Base-by-base conservation (phyloP, 2,329 filamentous ascomycete genomes). In the Fusarium concolor region DNA sequence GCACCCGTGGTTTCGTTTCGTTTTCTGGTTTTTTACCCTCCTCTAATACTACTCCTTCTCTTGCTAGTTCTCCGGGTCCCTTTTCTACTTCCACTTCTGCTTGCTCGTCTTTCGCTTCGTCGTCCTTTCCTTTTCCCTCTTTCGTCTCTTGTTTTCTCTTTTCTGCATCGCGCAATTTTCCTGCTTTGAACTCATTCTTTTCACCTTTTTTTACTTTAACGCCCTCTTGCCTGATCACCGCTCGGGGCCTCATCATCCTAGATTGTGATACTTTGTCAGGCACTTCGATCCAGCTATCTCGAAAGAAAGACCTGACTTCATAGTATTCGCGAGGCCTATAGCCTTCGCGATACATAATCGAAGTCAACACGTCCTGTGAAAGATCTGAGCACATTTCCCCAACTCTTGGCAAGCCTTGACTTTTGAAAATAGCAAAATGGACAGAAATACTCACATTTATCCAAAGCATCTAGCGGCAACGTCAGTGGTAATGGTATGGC, bases 181-280 rank as follows among this genome's bases (percentile, higher is more conserved):
- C 55, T 7, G 2, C 6, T 24, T 24, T 24, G 22, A 6, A 24
- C 6, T 24, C 22, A 24, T 24, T 24, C 22, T 4, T 24, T 24
- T 6, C 22, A 24, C 22, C 6, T 4, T 24, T 24, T 24, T 24
- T 24, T 4, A 6, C 22, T 24, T 24, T 24, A 6, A 24, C 6
- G 6, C 22, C 22, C 22, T 24, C 22, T 24, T 4, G 20, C 5
- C 33, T 50, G 0, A 39, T 10, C 10, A 57, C 45, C 8, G 18
- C 9, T 2, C 46, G 57, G 1, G 62, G 62, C 17, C 52, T 47
- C 57, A 65, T 65, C 29, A 37, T 57, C 7, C 62, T 10, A 0
- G 52, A 65, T 4, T 10, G 2, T 2, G 57, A 52, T 5, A 17
- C 38, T n/a, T 35, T 28, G 6, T 62, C 59, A 0, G 62, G 62